These are phyloP conservation scores for Xylogone sp. DNA, from an alignment of 2,329 filamentous ascomycete species.

Conservation along the genomic window DNA sequence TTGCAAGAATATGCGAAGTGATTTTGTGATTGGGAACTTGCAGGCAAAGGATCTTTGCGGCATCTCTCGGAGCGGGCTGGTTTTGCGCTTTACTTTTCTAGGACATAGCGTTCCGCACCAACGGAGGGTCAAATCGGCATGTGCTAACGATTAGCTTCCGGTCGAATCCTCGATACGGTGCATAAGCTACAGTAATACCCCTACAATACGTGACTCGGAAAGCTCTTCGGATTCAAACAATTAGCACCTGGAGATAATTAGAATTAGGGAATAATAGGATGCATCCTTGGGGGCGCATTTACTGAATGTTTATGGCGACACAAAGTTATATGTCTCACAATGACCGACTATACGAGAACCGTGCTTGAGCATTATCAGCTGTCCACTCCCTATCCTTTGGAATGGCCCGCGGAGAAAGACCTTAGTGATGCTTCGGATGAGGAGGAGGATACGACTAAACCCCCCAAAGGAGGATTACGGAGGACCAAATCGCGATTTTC, in stretches of 20 bases:
- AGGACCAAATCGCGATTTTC: constrained; percentile 77
- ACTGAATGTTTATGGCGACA: not conserved
- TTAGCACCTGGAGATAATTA: no score
- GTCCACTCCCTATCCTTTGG: constrained; percentile 68
- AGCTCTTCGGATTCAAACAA: no score
- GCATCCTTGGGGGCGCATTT: no score
- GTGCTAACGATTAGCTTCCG: no score
- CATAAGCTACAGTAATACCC: not conserved
- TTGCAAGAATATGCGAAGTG: constrained; percentile 2
- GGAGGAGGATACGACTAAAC: constrained; percentile 29
- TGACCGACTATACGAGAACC: constrained; percentile 70
- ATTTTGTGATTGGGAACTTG: constrained; percentile 1
- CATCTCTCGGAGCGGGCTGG: not conserved
- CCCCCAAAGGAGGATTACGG: constrained; percentile 43
- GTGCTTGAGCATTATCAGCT: constrained; percentile 91
- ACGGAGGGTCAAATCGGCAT: not conserved
- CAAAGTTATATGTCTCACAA: constrained; percentile 22
- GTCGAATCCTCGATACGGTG: constrained; percentile 6
- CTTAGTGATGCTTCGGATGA: constrained; percentile 65
- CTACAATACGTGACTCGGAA: constrained; percentile 1
- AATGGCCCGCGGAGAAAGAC: constrained; percentile 84
- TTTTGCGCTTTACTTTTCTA: not conserved
- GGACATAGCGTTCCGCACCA: not conserved
- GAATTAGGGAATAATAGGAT: no score
- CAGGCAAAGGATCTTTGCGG: not conserved